phyloP scores from a whole-genome alignment of 306 rosid species.

The Myrica gale region DNA sequence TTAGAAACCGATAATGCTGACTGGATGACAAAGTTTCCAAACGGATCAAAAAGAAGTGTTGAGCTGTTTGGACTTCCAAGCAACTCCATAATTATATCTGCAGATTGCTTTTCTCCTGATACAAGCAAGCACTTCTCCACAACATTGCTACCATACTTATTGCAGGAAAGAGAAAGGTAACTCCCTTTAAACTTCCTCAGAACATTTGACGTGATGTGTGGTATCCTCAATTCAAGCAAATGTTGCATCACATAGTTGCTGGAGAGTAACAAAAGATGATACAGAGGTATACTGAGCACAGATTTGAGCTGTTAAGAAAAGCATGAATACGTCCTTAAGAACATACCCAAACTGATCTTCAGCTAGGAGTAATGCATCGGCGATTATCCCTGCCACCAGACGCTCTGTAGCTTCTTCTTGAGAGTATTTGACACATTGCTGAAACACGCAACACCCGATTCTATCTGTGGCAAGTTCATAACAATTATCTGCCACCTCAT shows the following conservation, averaged over 20 bases:
- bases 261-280: conserved; percentile 18
- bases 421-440: conserved; percentile 40
- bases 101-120: conserved; percentile 26
- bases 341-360: conserved; percentile 62
- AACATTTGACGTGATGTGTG: conserved; percentile 30
- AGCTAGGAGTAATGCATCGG: conserved; percentile 33
- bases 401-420: conserved; percentile 34
- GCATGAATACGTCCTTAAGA: not conserved
- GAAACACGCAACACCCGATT: conserved; percentile 63
- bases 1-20: conserved; percentile 42
- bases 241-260: conserved; percentile 80
- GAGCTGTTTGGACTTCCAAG: conserved; percentile 29
- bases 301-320: conserved; percentile 11
- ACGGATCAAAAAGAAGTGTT: conserved; percentile 56
- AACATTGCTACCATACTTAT: conserved; percentile 72
- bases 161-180: conserved; percentile 42
- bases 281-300: conserved; percentile 9
- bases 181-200: conserved; percentile 38
- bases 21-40: conserved; percentile 62
- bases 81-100: conserved; percentile 43
- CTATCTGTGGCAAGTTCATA: conserved; percentile 48
- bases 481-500: conserved; percentile 37
- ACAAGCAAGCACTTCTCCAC: conserved; percentile 59
- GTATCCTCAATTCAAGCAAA: conserved; percentile 37
- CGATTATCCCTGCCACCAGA: conserved; percentile 34